Base-by-base conservation (phyloP, 2,329 filamentous ascomycete species). In the Cladosporium colombiae region DNA sequence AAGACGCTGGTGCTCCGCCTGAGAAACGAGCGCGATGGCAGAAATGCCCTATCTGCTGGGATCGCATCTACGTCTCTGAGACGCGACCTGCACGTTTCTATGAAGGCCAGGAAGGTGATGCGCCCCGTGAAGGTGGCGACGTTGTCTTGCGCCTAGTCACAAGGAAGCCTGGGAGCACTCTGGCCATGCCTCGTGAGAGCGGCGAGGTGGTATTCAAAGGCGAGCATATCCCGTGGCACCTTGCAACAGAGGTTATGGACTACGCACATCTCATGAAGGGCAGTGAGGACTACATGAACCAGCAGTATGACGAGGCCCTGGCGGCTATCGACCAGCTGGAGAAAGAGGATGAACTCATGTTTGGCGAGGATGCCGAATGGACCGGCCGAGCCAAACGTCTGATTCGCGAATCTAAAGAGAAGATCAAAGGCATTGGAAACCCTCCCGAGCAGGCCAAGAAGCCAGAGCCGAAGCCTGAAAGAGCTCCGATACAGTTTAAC, bases 251-350 rank as follows among this genome's bases (percentile, higher is more conserved):
- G 73, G 93, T 97, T 40, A 85, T 96, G 75, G 95, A 99, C 76
- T 99, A 97, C 78, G 92, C 93, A 18, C 88, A 93, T 46, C 90
- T 98, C 64, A 97, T 99, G 91, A 96, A 94, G 76, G 95, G 93
- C 7, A 94, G 92, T 5, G 88, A 91, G 72, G 88, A 91, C 37
- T 99, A 99, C 75, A 94, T 99, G 89, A 76, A 82, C 14, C 83
- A 87, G 62, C 91, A 98, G 74, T 94, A 89, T 71, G 88, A 96
- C 68, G 81, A 86, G 44, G 94, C 98, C 75, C 88, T 97, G 40
- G 81, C 86, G 46, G 88, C 91, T 21, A 81, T 99, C 27, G 81
- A 87, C 67, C 83, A 84, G 68, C 92, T 96, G 79, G 92, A 92
- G 73, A 88, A 89, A 70, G 92, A 97, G 76, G 95, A 99, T 74